Conservation (phyloP, 1,284 basidiomycete genomes). For the Cerioporus squamosus region DNA sequence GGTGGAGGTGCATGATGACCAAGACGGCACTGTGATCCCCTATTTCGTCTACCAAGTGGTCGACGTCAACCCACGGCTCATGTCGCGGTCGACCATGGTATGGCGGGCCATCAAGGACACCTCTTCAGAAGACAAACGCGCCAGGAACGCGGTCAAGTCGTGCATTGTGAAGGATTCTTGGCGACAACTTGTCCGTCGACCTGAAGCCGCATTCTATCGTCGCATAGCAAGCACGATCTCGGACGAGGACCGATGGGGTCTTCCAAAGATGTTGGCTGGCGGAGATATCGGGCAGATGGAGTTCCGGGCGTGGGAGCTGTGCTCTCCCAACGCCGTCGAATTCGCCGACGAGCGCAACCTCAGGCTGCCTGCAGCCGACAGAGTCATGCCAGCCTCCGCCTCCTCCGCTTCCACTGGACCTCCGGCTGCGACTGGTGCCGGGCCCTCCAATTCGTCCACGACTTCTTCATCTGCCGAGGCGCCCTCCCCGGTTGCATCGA, state of each 20-base stretch:
- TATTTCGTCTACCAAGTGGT: constrained; percentile 11
- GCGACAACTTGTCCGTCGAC: constrained; percentile 4
- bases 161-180: constrained; percentile 21
- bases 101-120: neutral
- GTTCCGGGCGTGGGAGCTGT: neutral
- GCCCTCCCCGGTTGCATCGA: too few relatives aligned
- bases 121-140: neutral
- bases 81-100: constrained; percentile 19
- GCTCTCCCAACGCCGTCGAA: neutral
- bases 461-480: too few relatives aligned
- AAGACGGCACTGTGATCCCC: neutral
- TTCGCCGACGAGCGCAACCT: neutral
- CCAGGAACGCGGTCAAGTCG: neutral
- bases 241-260: neutral
- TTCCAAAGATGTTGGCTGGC: constrained; percentile 5
- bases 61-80: constrained; percentile 13
- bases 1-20: constrained; percentile 6
- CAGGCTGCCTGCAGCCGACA: too few relatives aligned
- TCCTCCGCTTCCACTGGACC: too few relatives aligned
- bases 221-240: constrained; percentile 3
- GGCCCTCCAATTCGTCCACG: too few relatives aligned
- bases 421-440: too few relatives aligned
- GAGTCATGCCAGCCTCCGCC: too few relatives aligned
- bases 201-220: constrained; percentile 12
- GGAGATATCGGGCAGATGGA: constrained; percentile 10